Evolutionary conservation across 2,329 filamentous ascomycete species (phyloP), one percentile per base, ranked within the genome.

Genomic region (Fusarium sp.): DNA sequence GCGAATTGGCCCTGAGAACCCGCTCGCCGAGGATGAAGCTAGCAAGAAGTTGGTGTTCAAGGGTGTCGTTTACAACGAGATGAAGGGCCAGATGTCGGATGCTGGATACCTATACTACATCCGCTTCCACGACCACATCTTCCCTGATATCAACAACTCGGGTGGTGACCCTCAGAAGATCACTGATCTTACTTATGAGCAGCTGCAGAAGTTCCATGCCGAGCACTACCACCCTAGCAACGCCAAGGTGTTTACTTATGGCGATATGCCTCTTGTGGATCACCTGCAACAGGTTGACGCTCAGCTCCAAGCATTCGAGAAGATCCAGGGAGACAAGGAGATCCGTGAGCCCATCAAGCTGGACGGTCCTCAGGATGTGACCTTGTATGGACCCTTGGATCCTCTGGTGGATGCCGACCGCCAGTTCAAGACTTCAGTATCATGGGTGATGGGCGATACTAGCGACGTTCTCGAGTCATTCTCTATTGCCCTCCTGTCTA

Each of bases 41-140:
- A 89, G 91, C 80, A 90, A 91, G 81, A 91, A 91, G 73, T 85
- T 97, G 45, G 94, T 98, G 1, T 98, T 98, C 88, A 98, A 98
- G 85, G 96, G 96, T 29, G 97, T 98, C 2, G 96, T 98, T 1
- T 98, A 98, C 85, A 99, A 99, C 79, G 97, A 99, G 85, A 99
- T 99, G 97, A 99, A 99, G 85, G 97, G 97, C 0, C 95, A 98
- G 81, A 97, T 98, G 92, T 98, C 97, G 3, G 97, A 99, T 82
- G 95, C 96, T 8, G 95, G 95, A 75, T 99, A 99, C 79, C 87
- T 98, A 1, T 99, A 94, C 86, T 98, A 98, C 82, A 97, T 98
- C 76, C 90, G 93, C 63, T 99, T 97, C 83, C 95, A 97, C 80
- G 95, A 98, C 78, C 93, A 97, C 81, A 94, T 99, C 63, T 97